phyloP scores from a whole-genome alignment of 768 basidiomycete genomes.

The Lactarius pseudohatsudake region DNA sequence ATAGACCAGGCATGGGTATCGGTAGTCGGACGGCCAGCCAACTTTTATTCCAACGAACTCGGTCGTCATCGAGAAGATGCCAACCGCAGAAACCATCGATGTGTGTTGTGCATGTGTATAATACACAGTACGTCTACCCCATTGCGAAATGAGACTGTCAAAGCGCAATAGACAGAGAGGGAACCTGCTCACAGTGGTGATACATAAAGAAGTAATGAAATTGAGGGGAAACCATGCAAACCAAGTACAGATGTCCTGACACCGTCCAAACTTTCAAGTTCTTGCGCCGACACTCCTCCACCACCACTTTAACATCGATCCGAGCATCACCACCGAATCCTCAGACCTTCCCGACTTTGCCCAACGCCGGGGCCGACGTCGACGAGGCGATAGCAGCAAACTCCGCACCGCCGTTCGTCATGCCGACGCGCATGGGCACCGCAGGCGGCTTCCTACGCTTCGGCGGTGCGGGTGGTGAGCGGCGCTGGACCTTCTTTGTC shows the following conservation, averaged over 20 bases:
- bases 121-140: conserved; percentile 12
- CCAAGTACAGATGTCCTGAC: background rate
- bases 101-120: conserved; percentile 5
- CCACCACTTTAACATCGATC: background rate
- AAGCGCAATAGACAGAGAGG: background rate
- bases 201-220: background rate
- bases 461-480: conserved; percentile 63
- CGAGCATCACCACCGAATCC: background rate
- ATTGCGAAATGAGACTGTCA: background rate
- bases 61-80: background rate
- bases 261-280: background rate
- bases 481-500: conserved; percentile 25
- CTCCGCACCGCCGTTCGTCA: conserved; percentile 50
- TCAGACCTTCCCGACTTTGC: conserved; percentile 6
- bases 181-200: background rate
- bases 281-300: background rate
- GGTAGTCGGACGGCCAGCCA: background rate
- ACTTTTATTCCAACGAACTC: background rate
- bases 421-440: conserved; percentile 47
- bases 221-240: background rate
- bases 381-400: conserved; percentile 58
- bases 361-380: conserved; percentile 31
- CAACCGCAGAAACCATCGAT: background rate
- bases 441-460: conserved; percentile 73
- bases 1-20: background rate